Evolutionary conservation across 495 filamentous ascomycete genomes (phyloP).

Genomic region (Trichoderma parareesei): DNA sequence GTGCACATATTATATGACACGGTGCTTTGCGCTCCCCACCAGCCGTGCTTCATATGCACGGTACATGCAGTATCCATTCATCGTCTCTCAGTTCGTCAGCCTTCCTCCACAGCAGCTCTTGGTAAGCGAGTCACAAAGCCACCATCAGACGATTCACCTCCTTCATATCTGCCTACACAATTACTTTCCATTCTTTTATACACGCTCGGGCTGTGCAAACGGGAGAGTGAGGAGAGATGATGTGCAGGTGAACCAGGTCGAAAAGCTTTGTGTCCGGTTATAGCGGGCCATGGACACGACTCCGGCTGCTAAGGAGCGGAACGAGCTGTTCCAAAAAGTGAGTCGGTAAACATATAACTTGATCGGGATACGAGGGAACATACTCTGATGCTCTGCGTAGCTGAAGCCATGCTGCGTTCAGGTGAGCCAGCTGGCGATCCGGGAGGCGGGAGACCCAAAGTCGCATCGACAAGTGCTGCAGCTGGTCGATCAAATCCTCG

Average conservation of each 20-base stretch:
- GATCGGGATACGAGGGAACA: no score
- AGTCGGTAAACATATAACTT: slow-evolving; percentile 9
- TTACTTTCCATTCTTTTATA: no score
- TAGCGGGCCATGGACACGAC: slow-evolving; percentile 9
- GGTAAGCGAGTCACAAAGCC: neutral
- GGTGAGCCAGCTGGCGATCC: slow-evolving; percentile 61
- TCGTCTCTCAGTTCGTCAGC: neutral
- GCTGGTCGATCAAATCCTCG: slow-evolving; percentile 46
- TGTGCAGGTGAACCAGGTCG: neutral
- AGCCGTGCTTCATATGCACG: no score
- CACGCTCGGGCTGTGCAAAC: neutral
- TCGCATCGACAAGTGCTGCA: slow-evolving; percentile 46
- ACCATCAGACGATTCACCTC: neutral
- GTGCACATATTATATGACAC: neutral
- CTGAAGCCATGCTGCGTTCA: slow-evolving; percentile 72
- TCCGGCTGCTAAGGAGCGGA: slow-evolving; percentile 16
- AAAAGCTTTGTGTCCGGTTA: slow-evolving; percentile 3
- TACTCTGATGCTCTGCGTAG: slow-evolving; percentile 27
- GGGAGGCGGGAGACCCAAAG: slow-evolving; percentile 45
- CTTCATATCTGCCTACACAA: neutral
- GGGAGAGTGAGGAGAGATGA: neutral
- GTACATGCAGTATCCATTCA: neutral
- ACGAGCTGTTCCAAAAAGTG: slow-evolving; percentile 37
- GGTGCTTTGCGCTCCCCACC: neutral
- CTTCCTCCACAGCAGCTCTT: neutral